These are phyloP conservation scores for Pythium rhizo-oryzae DNA, from an alignment of 352 stramenopile genomes.

Conservation along the genomic window DNA sequence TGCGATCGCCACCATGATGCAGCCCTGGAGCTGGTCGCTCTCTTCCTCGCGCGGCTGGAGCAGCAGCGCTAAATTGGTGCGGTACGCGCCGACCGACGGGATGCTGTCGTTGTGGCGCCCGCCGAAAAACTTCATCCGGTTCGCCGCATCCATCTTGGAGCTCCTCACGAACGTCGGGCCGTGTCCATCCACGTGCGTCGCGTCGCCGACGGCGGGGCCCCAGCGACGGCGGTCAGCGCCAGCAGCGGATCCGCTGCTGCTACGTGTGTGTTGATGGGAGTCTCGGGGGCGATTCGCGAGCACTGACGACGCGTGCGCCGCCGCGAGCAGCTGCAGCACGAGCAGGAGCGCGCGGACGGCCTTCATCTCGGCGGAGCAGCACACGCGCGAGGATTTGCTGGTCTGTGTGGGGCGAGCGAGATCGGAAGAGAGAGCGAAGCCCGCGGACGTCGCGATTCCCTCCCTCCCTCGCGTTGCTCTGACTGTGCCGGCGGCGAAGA, in stretches of 20 bases:
- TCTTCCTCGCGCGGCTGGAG: constrained; percentile 14
- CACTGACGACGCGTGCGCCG: constrained; percentile 2
- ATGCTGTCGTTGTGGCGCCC: constrained; percentile 21
- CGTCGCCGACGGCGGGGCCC: neutral
- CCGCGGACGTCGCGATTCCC: neutral
- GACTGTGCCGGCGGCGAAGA: neutral
- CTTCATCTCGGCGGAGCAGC: neutral
- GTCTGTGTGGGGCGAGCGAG: neutral
- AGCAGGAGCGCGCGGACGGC: neutral
- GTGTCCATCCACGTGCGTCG: neutral
- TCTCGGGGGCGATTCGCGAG: constrained; percentile 6
- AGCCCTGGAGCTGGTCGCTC: constrained; percentile 26
- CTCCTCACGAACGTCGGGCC: neutral
- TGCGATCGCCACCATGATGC: constrained; percentile 30
- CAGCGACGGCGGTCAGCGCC: no score
- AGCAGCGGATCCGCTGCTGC: no score
- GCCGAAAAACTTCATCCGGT: constrained; percentile 13
- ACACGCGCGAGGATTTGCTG: neutral
- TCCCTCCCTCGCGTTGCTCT: no score
- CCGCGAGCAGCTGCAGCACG: constrained; percentile 21
- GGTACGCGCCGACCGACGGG: constrained; percentile 18
- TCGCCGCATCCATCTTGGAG: neutral
- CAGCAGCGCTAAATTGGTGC: constrained; percentile 27
- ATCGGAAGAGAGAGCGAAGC: neutral
- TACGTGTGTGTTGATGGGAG: neutral